Evolutionary conservation across 1,139 yeast genomes (phyloP), one percentile per base, ranked within the genome.

Genomic region (Blastobotrys proliferans): DNA sequence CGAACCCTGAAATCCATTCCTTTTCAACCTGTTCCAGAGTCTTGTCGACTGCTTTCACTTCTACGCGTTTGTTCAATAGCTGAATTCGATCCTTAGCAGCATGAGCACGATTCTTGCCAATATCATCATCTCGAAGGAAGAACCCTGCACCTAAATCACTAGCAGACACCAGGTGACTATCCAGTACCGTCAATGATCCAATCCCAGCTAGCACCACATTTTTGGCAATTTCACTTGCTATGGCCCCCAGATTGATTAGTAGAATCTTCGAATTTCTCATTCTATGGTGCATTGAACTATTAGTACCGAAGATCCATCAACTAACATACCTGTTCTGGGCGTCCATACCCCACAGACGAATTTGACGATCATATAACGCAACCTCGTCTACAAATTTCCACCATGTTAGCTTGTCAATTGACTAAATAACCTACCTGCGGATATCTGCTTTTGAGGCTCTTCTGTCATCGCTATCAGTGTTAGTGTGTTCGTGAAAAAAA

Each of bases 291-390:
- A 5, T 30, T 30, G 5, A 4, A 10, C 10, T 36, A 14, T 17
- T 13, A 18, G 20, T 19, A 17, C n/a, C 5, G 20, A 30, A 27
- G 30, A 27, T 25, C 25, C 25, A n/a, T 25, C n/a, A 17, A n/a
- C 16, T 20, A 13, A 45, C 58, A 11, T 50, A 59, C 56, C 68
- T 55, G 40, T 79, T 73, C 63, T 92, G 99, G 13, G 97, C 95
- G 22, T 85, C 94, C 66, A 92, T 73, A 10, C 98, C 98, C 99
- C 99, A 92, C 29, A 92, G 72, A 52, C 99, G 69, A 54, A 92
- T 90, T 63, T 92, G 99, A 48, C 99, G 76, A 64, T 92, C 99
- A 61, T 92, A 92, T 22, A 90, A 70, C 1, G 95, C 95, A 45
- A 90, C 80, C 62, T 90, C 97, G 57, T 88, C 97, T 67, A 28